A percentile compares a stretch with the other conserved stretches of the same genome.
These are phyloP conservation scores for Oryza longistaminata DNA, from an alignment of 176 grass and related monocot species.

Conservation along the genomic window DNA sequence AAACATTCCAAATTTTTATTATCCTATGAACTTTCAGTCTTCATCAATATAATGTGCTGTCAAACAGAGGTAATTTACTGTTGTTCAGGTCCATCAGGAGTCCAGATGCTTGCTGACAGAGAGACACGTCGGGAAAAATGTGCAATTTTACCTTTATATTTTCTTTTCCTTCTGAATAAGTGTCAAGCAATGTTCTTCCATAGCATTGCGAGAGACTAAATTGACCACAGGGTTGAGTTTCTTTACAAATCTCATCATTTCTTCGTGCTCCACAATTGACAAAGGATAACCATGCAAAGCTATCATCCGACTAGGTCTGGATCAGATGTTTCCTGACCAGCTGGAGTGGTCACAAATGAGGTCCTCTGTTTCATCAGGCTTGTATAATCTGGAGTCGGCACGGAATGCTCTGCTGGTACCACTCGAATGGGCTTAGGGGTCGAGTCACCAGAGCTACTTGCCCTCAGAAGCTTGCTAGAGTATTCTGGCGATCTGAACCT, in stretches of 20 bases:
- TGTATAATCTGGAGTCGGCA: conserved; percentile 30
- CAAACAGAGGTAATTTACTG: conserved; percentile 57
- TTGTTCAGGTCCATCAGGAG: conserved; percentile 35
- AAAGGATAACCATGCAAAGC: conserved; percentile 49
- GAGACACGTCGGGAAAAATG: conserved; percentile 34
- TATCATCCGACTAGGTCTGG: conserved; percentile 51
- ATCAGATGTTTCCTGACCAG: conserved; percentile 41
- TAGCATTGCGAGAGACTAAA: conserved; percentile 22
- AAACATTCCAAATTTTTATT: conserved; percentile 59
- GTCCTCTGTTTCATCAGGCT: conserved; percentile 40
- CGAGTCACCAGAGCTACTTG: conserved; percentile 35
- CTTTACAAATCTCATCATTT: conserved; percentile 53
- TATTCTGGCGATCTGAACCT: conserved; percentile 52
- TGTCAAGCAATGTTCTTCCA: conserved; percentile 46
- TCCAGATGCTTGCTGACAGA: conserved; percentile 59
- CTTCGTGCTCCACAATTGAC: conserved; percentile 55
- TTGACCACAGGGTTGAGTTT: conserved; percentile 46
- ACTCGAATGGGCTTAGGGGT: conserved; percentile 43
- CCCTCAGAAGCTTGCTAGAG: conserved; percentile 30
- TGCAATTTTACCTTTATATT: conserved; percentile 45
- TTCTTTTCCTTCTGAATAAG: conserved; percentile 52
- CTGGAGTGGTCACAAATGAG: conserved; percentile 25
- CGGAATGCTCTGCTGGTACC: conserved; percentile 25
- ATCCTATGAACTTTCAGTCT: conserved; percentile 48
- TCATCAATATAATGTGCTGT: conserved; percentile 52